Base-by-base conservation (phyloP, 2,329 filamentous ascomycete species). In the Sarocladium kiliense region DNA sequence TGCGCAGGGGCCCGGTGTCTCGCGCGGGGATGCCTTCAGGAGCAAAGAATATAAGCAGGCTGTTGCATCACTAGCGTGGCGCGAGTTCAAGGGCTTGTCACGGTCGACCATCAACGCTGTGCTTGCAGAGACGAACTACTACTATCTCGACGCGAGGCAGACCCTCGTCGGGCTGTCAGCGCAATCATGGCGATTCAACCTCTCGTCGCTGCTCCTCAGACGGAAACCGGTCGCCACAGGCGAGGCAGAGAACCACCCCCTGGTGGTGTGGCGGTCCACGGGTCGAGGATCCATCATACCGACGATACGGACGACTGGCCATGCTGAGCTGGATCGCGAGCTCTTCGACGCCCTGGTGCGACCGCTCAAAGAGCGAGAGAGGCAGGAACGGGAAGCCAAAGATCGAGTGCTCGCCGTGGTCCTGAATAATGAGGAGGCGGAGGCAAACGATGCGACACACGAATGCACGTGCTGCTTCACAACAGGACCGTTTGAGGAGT, bases 381-480 rank as follows among this genome's bases (percentile, higher is more conserved):
- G 68, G 19, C 64, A 66, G 23, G 68, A 74, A 2, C 74, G 75
- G 51, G 77, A 81, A 56, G 71, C 72, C 5, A 75, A 74, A 54
- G 84, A 87, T 62, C 77, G 73, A 34, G 68, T 68, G 2, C 57
- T 85, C 27, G 84, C 84, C 7, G 57, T 76, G 7, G 70, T 74
- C 5, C 64, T 86, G 54, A 85, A 86, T 65, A 77, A 72, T 21
- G 71, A 78, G 58, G 81, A 87, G 61, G 84, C 84, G 3, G 82
- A 85, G 64, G 74, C 74, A 39, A 72, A 74, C 5, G 76, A 79
- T 19, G 77, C 78, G 37, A 76, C 77, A 16, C 77, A 84, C 66
- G 89, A 94, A 66, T 94, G 89, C 68, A 81, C 85, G 61, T 93
- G 89, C 71, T 94, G 89, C 71, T 94, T 87, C 67, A 81, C 79